A percentile compares a stretch with the other conserved stretches of the same genome.
Conservation (phyloP, 495 filamentous ascomycete genomes). For the Tuber microsphaerosporum region DNA sequence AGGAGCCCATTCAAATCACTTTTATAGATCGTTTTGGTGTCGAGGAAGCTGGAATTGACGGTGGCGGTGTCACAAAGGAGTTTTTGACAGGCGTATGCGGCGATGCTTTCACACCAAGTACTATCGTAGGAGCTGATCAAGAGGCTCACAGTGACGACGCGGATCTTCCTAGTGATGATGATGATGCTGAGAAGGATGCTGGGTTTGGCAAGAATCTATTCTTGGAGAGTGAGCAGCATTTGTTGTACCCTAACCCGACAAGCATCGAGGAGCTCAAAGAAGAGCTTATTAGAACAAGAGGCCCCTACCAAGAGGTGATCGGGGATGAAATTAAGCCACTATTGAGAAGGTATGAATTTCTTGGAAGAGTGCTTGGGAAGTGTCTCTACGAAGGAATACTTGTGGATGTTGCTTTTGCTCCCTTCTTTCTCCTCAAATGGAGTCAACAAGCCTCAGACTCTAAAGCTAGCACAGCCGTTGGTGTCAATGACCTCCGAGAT, state of each 20-base stretch:
- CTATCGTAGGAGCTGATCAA: constrained; percentile 42
- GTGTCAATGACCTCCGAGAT: constrained; percentile 86
- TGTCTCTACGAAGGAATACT: constrained; percentile 97
- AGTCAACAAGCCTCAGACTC: constrained; percentile 23
- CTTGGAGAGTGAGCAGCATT: constrained; percentile 76
- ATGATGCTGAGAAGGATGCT: constrained; percentile 3
- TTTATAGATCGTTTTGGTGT: constrained; percentile 88
- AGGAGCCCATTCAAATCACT: constrained; percentile 95
- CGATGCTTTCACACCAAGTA: constrained; percentile 66
- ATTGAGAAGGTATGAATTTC: constrained; percentile 76
- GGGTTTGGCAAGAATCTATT: constrained; percentile 53
- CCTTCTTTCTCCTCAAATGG: constrained; percentile 96
- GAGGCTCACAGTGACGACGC: constrained; percentile 1
- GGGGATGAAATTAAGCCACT: constrained; percentile 55
- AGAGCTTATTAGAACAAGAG: constrained; percentile 50
- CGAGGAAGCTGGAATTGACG: constrained; percentile 89
- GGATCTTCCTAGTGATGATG: constrained; percentile 3
- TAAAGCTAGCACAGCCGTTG: constrained; percentile 64
- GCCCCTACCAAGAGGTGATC: constrained; percentile 47
- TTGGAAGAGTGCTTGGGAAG: constrained; percentile 88
- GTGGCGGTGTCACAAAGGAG: constrained; percentile 95
- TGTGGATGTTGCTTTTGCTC: constrained; percentile 86
- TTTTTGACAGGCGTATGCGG: constrained; percentile 86
- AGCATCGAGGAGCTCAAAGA: constrained; percentile 67
- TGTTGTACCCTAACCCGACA: constrained; percentile 82